Conservation (phyloP, 2,329 filamentous ascomycete species). For the Sarocladium oryzae region DNA sequence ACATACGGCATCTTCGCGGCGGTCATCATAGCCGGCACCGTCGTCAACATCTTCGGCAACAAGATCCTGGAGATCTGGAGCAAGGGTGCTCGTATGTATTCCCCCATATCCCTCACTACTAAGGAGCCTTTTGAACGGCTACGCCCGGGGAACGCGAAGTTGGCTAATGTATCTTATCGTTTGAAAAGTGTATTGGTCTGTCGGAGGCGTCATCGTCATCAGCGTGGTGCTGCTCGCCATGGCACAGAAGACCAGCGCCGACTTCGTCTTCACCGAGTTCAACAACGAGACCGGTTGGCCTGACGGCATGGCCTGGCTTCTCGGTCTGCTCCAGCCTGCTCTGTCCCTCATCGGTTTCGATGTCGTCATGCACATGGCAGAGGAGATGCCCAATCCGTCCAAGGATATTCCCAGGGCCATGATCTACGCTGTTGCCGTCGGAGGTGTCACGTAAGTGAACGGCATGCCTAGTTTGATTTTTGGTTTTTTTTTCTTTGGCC, state of each 20-base stretch:
- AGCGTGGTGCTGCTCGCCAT: slow-evolving; percentile 36
- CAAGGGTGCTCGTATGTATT: slow-evolving; percentile 29
- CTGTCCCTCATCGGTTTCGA: slow-evolving; percentile 35
- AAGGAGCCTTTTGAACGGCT: too few species aligned
- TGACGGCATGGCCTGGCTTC: slow-evolving; percentile 39
- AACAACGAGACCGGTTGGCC: slow-evolving; percentile 39
- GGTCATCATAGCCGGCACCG: slow-evolving; percentile 28
- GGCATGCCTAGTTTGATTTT: background rate
- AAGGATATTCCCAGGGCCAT: slow-evolving; percentile 36
- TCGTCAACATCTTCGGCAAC: slow-evolving; percentile 35
- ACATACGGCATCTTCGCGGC: slow-evolving; percentile 38
- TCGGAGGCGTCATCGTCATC: slow-evolving; percentile 35
- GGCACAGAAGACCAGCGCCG: slow-evolving; percentile 24
- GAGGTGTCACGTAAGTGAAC: slow-evolving; percentile 35
- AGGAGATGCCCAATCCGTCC: slow-evolving; percentile 37
- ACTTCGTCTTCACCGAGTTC: slow-evolving; percentile 37
- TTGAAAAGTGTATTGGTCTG: slow-evolving; percentile 31
- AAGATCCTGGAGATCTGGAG: slow-evolving; percentile 34
- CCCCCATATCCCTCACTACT: too few species aligned
- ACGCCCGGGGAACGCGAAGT: too few species aligned
- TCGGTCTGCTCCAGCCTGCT: slow-evolving; percentile 36
- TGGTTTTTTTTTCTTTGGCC: background rate
- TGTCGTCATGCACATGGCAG: slow-evolving; percentile 37
- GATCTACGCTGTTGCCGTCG: slow-evolving; percentile 34
- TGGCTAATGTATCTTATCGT: too few species aligned